These are phyloP conservation scores for Teratosphaeria destructans DNA, from an alignment of 2,329 filamentous ascomycete species.

Conservation along the genomic window DNA sequence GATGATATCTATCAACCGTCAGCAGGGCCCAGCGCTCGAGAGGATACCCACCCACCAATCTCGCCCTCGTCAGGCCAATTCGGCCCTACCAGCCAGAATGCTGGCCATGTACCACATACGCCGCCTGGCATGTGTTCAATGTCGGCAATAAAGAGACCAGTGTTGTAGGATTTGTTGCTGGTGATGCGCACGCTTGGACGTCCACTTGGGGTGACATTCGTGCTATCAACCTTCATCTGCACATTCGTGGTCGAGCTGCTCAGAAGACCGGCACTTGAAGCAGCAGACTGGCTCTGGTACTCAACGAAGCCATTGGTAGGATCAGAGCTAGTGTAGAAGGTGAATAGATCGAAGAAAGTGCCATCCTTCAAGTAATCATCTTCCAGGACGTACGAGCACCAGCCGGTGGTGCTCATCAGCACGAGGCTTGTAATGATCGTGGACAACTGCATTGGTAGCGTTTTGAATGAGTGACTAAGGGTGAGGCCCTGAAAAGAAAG, in stretches of 20 bases:
- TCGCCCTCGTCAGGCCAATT: slow-evolving; percentile 30
- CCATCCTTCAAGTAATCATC: slow-evolving; percentile 37
- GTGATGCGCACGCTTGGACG: slow-evolving; percentile 62
- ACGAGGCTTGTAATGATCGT: slow-evolving; percentile 4
- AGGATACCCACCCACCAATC: slow-evolving; percentile 14
- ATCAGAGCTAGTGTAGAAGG: slow-evolving; percentile 46
- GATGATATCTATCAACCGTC: slow-evolving; percentile 23
- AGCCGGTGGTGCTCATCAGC: slow-evolving; percentile 16
- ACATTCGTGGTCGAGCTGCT: slow-evolving; percentile 11
- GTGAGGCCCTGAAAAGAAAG: not conserved
- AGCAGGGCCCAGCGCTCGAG: not conserved
- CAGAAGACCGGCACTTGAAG: slow-evolving; percentile 26
- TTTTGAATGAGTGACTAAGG: slow-evolving; percentile 7
- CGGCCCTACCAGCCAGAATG: slow-evolving; percentile 55
- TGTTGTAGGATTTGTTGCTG: slow-evolving; percentile 52
- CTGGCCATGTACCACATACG: slow-evolving; percentile 60
- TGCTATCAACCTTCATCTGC: slow-evolving; percentile 27
- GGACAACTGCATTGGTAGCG: slow-evolving; percentile 3
- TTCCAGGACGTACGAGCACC: slow-evolving; percentile 27
- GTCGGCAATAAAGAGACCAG: slow-evolving; percentile 62
- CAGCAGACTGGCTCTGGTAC: slow-evolving; percentile 52
- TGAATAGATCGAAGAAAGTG: slow-evolving; percentile 43
- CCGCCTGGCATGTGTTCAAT: slow-evolving; percentile 63
- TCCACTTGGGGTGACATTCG: slow-evolving; percentile 38
- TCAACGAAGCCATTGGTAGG: slow-evolving; percentile 67